Base-by-base conservation (phyloP, 2,329 filamentous ascomycete species). In the Alternaria infectoria region DNA sequence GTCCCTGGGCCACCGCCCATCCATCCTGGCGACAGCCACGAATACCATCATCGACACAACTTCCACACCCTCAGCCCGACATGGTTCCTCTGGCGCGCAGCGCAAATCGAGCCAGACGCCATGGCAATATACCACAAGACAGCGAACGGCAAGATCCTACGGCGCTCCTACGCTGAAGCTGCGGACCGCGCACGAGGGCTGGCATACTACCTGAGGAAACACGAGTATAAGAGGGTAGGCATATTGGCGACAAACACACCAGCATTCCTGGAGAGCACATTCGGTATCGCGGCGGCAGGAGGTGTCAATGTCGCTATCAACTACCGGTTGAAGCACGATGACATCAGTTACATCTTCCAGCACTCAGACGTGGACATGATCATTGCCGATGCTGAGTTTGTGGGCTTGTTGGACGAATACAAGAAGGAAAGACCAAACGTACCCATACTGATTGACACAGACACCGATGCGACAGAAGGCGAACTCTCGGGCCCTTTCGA, bases 191-290 rank as follows among this genome's bases (percentile, higher is more conserved):
- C 94, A 4, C 84, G 92, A 45, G 96, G 95, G 1, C 83, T 99
- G 17, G 94, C 93, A 13, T 98, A 97, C 81, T 98, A 91, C 78
- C 78, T 99, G 60, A 87, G 87, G 70, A 92, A 92, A 78, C 88
- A 92, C 75, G 86, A 87, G 5, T 89, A 88, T 74, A 90, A 88
- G 73, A 87, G 92, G 63, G 91, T 98, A 6, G 96, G 96, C 7
- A 90, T 99, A 51, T 84, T 99, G 11, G 90, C 89, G 9, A 92
- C 96, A 4, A 99, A 99, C 78, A 99, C 96, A 1, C 96, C 96
- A 0, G 94, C 94, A 0, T 98, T 98, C 73, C 84, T 99, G 26
- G 95, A 98, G 81, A 88, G 89, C 7, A 92, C 97, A 65, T 99
- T 93, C 75, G 96, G 92, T 2, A 91, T 97, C 70, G 90, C 90